A percentile compares a stretch with the other conserved stretches of the same genome.
Evolutionary conservation across 148 eudicot species (phyloP).

Genomic region (Vaccinium macrocarpon): DNA sequence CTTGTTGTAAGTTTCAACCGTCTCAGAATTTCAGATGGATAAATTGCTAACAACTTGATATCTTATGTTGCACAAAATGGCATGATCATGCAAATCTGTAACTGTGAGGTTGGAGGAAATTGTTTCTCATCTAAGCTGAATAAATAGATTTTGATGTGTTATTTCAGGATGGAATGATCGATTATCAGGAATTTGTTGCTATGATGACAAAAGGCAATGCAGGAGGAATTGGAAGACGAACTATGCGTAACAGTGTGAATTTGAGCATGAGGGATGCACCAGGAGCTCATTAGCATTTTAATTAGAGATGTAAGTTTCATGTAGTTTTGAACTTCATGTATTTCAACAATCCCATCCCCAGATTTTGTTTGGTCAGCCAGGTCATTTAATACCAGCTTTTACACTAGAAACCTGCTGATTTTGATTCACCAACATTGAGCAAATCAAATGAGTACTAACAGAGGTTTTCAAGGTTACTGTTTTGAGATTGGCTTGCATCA

Average conservation of each 20-base stretch:
- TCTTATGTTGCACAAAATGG: neutral
- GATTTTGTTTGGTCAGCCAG: neutral
- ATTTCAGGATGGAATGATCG: slow-evolving; percentile 83
- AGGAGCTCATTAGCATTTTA: slow-evolving; percentile 40
- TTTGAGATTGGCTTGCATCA: neutral
- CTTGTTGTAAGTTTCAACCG: neutral
- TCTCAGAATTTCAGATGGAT: neutral
- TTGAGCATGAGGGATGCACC: slow-evolving; percentile 75
- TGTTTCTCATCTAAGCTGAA: slow-evolving; percentile 1
- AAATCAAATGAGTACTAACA: neutral
- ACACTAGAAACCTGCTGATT: neutral
- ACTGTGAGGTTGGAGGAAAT: neutral
- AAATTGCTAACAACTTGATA: neutral
- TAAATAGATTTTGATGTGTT: slow-evolving; percentile 8
- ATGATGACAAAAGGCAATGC: slow-evolving; percentile 95
- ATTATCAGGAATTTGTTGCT: slow-evolving; percentile 93
- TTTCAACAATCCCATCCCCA: neutral
- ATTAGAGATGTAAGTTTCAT: slow-evolving; percentile 8
- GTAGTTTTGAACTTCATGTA: slow-evolving; percentile 11
- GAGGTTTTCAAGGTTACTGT: neutral
- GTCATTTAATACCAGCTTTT: neutral
- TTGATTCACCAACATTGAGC: neutral
- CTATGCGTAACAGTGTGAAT: slow-evolving; percentile 78
- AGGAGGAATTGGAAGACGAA: slow-evolving; percentile 84
- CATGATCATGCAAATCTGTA: neutral